Conservation (phyloP, 495 filamentous ascomycete species). For the Annulohypoxylon nitens region DNA sequence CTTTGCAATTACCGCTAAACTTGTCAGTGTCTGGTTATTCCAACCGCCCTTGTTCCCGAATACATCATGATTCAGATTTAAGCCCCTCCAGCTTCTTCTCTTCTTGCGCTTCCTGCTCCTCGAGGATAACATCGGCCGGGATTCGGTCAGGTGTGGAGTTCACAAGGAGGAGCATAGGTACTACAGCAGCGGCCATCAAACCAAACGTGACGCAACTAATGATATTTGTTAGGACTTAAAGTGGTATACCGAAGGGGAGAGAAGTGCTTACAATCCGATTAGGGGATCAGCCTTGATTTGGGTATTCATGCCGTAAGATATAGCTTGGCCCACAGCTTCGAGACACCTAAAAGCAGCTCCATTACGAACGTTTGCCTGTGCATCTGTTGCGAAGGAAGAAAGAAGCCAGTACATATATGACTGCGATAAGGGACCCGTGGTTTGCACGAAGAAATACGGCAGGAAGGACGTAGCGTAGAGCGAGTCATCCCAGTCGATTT, state of each 20-base stretch:
- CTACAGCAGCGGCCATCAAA: conserved; percentile 38
- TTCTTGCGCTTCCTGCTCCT: conserved; percentile 28
- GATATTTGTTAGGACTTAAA: conserved; percentile 12
- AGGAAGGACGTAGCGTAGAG: conserved; percentile 37
- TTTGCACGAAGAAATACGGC: conserved; percentile 47
- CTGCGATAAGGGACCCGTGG: conserved; percentile 42
- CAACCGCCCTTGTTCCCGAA: conserved; percentile 40
- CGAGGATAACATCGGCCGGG: conserved; percentile 41
- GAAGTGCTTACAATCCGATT: conserved; percentile 39
- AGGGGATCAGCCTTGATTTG: conserved; percentile 33
- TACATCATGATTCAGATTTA: conserved; percentile 31
- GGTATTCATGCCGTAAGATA: conserved; percentile 44
- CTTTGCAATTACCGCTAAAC: not conserved
- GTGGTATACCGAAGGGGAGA: not conserved
- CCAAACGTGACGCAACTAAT: conserved; percentile 41
- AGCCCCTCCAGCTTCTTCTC: conserved; percentile 35
- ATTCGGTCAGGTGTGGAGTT: conserved; percentile 44
- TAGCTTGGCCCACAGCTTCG: conserved; percentile 42
- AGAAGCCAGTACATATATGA: conserved; percentile 47
- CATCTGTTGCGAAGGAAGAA: conserved; percentile 42
- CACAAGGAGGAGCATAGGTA: conserved; percentile 36
- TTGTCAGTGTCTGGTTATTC: not conserved
- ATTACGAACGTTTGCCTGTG: conserved; percentile 41
- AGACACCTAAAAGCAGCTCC: conserved; percentile 45
- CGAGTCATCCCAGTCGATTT: conserved; percentile 44